These are phyloP conservation scores for Aureobasidium sp. DNA, from an alignment of 2,329 filamentous ascomycete species.

Conservation along the genomic window DNA sequence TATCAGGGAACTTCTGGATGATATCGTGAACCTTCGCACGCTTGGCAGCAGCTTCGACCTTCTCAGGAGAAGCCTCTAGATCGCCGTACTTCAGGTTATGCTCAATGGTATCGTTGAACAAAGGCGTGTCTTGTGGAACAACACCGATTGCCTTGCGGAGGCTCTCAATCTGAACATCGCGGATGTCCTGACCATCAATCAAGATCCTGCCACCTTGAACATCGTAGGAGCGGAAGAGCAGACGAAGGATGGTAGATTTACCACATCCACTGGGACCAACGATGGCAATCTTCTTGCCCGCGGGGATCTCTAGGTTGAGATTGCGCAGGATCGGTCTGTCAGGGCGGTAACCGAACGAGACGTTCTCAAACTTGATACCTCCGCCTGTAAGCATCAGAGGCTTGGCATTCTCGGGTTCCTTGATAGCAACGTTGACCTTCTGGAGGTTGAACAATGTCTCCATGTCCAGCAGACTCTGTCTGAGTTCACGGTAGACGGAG, in stretches of 20 bases:
- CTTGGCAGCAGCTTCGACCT: conserved; percentile 67
- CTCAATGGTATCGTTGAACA: conserved; percentile 94
- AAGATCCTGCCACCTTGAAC: conserved; percentile 75
- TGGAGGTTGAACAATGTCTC: conserved; percentile 96
- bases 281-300: conserved; percentile 90
- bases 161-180: conserved; percentile 71
- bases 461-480: conserved; percentile 95
- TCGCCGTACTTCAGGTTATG: conserved; percentile 94
- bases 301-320: conserved; percentile 79
- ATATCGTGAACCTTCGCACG: conserved; percentile 80
- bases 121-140: conserved; percentile 89
- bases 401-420: conserved; percentile 65
- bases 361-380: conserved; percentile 90
- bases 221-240: conserved; percentile 93
- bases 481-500: conserved; percentile 92
- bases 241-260: conserved; percentile 83
- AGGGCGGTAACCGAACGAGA: conserved; percentile 83
- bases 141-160: conserved; percentile 82
- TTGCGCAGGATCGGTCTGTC: conserved; percentile 82
- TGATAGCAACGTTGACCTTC: conserved; percentile 85
- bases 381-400: conserved; percentile 68
- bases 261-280: conserved; percentile 94
- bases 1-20: conserved; percentile 70
- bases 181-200: conserved; percentile 88
- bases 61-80: conserved; percentile 62